Conservation (phyloP, 106 monocot genomes). For the Dendrobium officinale region DNA sequence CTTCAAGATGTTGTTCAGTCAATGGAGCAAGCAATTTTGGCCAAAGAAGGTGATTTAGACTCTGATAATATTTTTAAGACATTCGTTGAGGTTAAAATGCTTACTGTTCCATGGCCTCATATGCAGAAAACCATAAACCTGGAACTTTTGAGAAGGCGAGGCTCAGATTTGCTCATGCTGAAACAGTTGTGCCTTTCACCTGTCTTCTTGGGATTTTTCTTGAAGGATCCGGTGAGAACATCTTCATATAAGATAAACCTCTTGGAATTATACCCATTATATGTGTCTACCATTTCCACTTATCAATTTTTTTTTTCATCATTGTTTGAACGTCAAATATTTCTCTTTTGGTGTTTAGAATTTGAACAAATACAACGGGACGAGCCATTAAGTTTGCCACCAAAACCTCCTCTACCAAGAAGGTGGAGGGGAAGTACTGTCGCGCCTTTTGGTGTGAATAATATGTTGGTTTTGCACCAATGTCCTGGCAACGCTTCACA, state of each 20-base stretch:
- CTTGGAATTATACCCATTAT: neutral
- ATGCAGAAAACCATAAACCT: slow-evolving; percentile 47
- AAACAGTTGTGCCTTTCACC: slow-evolving; percentile 84
- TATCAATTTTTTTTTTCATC: neutral
- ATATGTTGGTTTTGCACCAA: slow-evolving; percentile 68
- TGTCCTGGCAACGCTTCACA: slow-evolving; percentile 42
- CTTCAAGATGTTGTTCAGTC: slow-evolving; percentile 72
- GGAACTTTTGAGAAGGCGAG: slow-evolving; percentile 89
- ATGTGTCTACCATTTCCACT: neutral
- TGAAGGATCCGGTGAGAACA: slow-evolving; percentile 48
- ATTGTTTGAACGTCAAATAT: neutral
- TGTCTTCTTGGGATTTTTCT: slow-evolving; percentile 97
- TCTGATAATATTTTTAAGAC: neutral
- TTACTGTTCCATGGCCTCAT: neutral
- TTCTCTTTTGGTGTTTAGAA: slow-evolving; percentile 26
- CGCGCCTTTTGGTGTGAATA: slow-evolving; percentile 94
- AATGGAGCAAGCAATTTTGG: slow-evolving; percentile 79
- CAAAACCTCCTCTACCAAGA: slow-evolving; percentile 78
- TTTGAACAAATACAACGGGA: slow-evolving; percentile 68
- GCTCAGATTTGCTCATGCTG: slow-evolving; percentile 99
- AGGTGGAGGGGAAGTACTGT: slow-evolving; percentile 74
- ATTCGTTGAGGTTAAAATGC: neutral
- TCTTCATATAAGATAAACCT: neutral
- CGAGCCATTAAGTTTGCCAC: slow-evolving; percentile 52
- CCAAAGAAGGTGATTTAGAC: slow-evolving; percentile 62